Evolutionary conservation across 2,329 filamentous ascomycete species (phyloP), one percentile per base, ranked within the genome.

Genomic region (Davidsoniella virescens): DNA sequence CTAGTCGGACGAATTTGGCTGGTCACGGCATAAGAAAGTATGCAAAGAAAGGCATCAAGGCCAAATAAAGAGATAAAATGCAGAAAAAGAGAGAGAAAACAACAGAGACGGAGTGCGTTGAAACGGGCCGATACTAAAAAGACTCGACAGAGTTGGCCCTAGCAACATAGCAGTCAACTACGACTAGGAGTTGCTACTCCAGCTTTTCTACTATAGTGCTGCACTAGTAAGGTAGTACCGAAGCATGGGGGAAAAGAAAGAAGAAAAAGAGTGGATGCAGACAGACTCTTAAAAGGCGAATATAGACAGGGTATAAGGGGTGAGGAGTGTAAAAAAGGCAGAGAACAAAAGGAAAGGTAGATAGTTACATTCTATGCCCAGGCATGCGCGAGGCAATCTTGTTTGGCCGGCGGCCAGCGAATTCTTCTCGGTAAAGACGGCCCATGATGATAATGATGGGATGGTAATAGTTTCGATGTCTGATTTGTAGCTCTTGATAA

Each of bases 361-460:
- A 20, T 20, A 5, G 49, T 51, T 51, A 51, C 49, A 51, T 51
- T 45, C 26, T 29, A 33, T 20, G 43, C 36, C 49, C 49, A 42
- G 43, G 42, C 25, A 46, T 46, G 49, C 42, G 44, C 20, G 20
- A 44, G 5, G 43, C 33, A 41, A 41, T 46, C 25, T 46, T 51
- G 43, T 41, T 33, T 25, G 20, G 36, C 43, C 43, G 49, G 26
- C 20, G 49, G 37, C 18, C 18, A 16, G 41, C 17, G 18, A n/a
- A n/a, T 25, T 47, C 29, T 20, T 47, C 12, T 14, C 38, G n/a
- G 25, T 17, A 44, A 18, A 46, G 26, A 18, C n/a, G 12, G 44
- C 26, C 26, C 29, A 38, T 39, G 26, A 37, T 36, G 26, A 47
- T 38, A 20, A 20, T n/a, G n/a, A n/a, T n/a, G n/a, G n/a, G n/a